Evolutionary conservation across 148 eudicot species (phyloP).

Genomic region (Persicaria maculosa): DNA sequence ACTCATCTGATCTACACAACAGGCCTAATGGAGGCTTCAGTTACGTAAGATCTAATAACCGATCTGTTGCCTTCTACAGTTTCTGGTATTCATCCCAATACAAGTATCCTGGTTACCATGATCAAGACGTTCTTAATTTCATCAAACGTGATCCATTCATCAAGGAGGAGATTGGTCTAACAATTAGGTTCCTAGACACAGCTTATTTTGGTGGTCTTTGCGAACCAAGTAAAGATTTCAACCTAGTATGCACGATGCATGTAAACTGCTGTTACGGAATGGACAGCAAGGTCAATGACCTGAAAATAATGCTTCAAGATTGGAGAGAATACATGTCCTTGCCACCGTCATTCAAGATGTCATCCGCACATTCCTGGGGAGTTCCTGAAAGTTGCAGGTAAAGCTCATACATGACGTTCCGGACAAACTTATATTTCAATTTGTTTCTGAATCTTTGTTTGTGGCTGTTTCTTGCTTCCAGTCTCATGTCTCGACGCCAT

Average conservation of each 20-base stretch:
- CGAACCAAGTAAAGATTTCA: constrained; percentile 29
- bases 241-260: constrained; percentile 34
- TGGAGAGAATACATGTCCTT: constrained; percentile 18
- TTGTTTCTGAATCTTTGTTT: neutral
- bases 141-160: constrained; percentile 17
- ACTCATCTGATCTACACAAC: constrained; percentile 17
- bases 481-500: neutral
- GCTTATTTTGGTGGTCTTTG: constrained; percentile 37
- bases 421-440: neutral
- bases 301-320: constrained; percentile 20
- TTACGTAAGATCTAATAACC: constrained; percentile 24
- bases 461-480: neutral
- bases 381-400: constrained; percentile 16
- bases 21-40: constrained; percentile 23
- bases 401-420: neutral
- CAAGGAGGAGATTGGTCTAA: constrained; percentile 19
- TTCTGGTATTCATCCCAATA: constrained; percentile 24
- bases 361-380: constrained; percentile 16
- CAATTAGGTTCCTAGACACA: constrained; percentile 26
- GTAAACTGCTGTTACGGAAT: constrained; percentile 32
- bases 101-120: constrained; percentile 21
- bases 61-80: constrained; percentile 22
- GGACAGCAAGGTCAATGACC: constrained; percentile 22
- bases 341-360: neutral
- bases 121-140: constrained; percentile 27